A percentile compares a stretch with the other conserved stretches of the same genome.
Conservation (phyloP, 257 asterid species). For the Avicennia marina region DNA sequence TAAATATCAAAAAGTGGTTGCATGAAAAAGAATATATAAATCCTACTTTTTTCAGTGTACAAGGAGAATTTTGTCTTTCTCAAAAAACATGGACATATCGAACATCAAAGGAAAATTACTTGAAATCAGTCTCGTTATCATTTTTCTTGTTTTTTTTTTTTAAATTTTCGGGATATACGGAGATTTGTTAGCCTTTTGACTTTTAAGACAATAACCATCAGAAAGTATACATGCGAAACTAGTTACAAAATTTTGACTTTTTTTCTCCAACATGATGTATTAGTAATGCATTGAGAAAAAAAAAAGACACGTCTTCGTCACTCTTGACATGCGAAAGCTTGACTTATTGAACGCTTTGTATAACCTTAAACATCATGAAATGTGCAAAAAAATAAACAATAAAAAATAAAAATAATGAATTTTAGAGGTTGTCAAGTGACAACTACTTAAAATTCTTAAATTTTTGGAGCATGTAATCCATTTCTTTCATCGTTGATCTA, state of each 20-base stretch:
- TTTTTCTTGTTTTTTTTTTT: no score
- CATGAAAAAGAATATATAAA: not conserved
- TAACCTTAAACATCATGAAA: not conserved
- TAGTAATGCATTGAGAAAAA: not conserved
- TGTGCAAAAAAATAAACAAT: no score
- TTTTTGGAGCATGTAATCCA: not conserved
- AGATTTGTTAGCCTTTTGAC: slow-evolving; percentile 4
- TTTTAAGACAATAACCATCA: not conserved
- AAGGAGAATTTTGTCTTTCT: not conserved
- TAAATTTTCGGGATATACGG: not conserved
- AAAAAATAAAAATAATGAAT: no score
- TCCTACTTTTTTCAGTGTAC: not conserved
- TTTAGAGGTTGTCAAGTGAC: not conserved
- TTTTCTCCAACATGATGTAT: not conserved
- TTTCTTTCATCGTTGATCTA: not conserved
- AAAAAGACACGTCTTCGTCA: not conserved
- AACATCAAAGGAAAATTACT: not conserved
- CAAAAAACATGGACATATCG: not conserved
- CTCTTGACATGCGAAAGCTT: not conserved
- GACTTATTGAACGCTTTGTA: not conserved
- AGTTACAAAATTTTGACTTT: not conserved
- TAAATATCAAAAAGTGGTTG: not conserved
- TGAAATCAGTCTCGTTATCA: no score
- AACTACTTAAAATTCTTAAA: not conserved
- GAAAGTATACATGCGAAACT: not conserved